Evolutionary conservation across 257 asterid species (phyloP).

Genomic region (Parsonsia alboflavescens): DNA sequence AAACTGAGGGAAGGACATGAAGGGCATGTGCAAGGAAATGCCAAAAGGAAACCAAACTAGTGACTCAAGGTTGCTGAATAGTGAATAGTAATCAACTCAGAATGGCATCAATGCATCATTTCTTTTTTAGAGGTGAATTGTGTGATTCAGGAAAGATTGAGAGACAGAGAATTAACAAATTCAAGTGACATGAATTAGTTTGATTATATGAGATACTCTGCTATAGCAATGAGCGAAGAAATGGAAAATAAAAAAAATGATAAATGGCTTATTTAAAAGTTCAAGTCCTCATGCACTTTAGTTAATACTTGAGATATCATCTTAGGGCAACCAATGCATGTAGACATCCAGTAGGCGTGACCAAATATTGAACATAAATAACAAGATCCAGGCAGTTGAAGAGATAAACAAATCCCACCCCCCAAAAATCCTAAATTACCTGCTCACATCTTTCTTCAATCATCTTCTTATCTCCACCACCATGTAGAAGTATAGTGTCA

Average conservation of each 20-base stretch:
- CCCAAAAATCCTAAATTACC: constrained; percentile 33
- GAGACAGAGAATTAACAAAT: neutral
- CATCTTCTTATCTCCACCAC: constrained; percentile 80
- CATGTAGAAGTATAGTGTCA: constrained; percentile 78
- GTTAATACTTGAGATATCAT: neutral
- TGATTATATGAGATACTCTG: too few relatives aligned
- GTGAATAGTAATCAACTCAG: neutral
- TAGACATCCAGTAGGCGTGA: neutral
- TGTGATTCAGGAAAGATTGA: neutral
- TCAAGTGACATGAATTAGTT: neutral
- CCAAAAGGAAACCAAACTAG: neutral
- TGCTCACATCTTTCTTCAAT: constrained; percentile 95
- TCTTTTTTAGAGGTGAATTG: neutral
- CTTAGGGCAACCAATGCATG: neutral
- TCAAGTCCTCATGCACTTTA: neutral
- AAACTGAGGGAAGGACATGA: neutral
- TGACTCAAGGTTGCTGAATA: neutral
- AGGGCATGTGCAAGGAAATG: neutral
- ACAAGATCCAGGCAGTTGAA: neutral
- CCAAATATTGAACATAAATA: neutral
- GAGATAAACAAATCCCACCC: neutral
- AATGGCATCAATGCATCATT: neutral
- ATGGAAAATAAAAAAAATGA: neutral
- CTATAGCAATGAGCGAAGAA: neutral
- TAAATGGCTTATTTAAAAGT: neutral